Conservation (phyloP, 2,329 filamentous ascomycete species). For the Cercospora sp. region DNA sequence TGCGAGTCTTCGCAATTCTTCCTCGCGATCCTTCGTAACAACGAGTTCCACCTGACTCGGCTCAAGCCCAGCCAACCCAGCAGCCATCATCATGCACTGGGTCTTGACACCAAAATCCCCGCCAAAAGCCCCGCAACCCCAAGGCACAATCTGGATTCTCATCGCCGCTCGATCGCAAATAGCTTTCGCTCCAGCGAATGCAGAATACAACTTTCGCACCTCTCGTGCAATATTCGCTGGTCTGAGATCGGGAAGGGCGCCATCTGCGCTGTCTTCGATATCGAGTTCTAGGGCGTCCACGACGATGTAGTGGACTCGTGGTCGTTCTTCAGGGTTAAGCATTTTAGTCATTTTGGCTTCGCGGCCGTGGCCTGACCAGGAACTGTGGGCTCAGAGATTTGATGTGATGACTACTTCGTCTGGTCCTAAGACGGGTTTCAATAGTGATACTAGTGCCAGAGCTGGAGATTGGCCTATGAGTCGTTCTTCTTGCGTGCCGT, state of each 20-base stretch:
- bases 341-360: slow-evolving; percentile 6
- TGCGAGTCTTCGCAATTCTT: neutral
- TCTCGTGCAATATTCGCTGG: slow-evolving; percentile 11
- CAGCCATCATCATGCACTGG: slow-evolving; percentile 23
- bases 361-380: slow-evolving; percentile 19
- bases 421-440: slow-evolving; percentile 6
- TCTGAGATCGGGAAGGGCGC: neutral
- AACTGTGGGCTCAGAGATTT: slow-evolving; percentile 12
- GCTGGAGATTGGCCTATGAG: slow-evolving; percentile 21
- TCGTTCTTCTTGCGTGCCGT: slow-evolving; percentile 21
- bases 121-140: slow-evolving; percentile 21
- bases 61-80: slow-evolving; percentile 14
- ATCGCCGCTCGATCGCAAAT: neutral
- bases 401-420: slow-evolving; percentile 19
- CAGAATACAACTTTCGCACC: slow-evolving; percentile 14
- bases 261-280: neutral
- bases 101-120: slow-evolving; percentile 15
- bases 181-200: slow-evolving; percentile 11
- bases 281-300: slow-evolving; percentile 5
- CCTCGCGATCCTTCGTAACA: slow-evolving; percentile 8
- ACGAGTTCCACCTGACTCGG: slow-evolving; percentile 13
- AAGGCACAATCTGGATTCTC: slow-evolving; percentile 18
- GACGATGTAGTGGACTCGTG: neutral
- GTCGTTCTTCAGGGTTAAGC: neutral
- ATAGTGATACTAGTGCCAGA: slow-evolving; percentile 12